Base-by-base conservation (phyloP, 306 rosid species). In the Cucumis melo region DNA sequence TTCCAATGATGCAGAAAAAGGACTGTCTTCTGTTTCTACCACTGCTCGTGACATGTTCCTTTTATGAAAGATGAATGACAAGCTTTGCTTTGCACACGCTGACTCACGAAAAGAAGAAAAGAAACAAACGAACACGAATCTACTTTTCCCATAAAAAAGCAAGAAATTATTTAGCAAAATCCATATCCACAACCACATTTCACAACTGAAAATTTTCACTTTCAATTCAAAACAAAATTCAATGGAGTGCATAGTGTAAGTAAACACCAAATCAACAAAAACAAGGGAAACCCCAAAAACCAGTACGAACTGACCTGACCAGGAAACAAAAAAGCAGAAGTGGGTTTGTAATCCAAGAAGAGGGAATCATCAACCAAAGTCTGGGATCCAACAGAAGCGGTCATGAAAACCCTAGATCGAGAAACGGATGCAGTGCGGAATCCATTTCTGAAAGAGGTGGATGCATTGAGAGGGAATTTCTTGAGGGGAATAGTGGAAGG, bases 271-370 rank as follows among this genome's bases (percentile, higher is more conserved):
- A 39, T 36, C 36, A 61, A 61, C 36, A 77, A 17, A 6, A 10
- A 27, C 4, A 11, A 6, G 13, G 36, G 20, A 41, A 55, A 29
- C 16, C 7, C 5, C 36, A 2, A 63, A 27, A 63, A 8, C 21
- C 19, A 10, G 20, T 23, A 16, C 3, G 53, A 75, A 79, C 54
- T 21, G 48, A 92, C 99, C 91, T 92, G 99, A 9, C 99, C 98
- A 36, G 99, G 99, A 83, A 95, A 95, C 75, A 95, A 87, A 80
- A 95, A 95, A 11, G 98, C 93, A 53, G 32, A 82, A 83, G 79
- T 82, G 80, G 94, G 88, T 75, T 83, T 90, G 83, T 88, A 95
- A 81, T 92, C 98, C 19, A 85, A 77, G 82, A 95, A 88, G 77
- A 87, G 81, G 55, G 86, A 79, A 39, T 92, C 90, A 42, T 68